Percentiles rank a stretch among this genome's conserved stretches.
phyloP scores from a whole-genome alignment of 2,329 filamentous ascomycete species.

The Colletotrichum liaoningense region DNA sequence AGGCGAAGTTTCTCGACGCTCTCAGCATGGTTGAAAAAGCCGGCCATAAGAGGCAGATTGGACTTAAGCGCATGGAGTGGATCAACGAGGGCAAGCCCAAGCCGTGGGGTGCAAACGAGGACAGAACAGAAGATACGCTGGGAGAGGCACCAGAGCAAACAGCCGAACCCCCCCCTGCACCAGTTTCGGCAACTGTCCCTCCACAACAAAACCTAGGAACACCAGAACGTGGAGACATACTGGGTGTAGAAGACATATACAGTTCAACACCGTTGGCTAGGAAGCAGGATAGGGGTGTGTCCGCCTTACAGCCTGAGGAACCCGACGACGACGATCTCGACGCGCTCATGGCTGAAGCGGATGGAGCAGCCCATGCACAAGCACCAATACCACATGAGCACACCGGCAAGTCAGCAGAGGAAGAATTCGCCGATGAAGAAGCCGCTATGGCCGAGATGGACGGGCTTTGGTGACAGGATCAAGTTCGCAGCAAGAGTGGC shows the following conservation, averaged over 20 bases:
- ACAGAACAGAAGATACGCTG: conserved; percentile 37
- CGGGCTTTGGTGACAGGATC: conserved; percentile 56
- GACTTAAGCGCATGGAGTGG: conserved; percentile 82
- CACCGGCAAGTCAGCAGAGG: conserved; percentile 34
- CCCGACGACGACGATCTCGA: conserved; percentile 56
- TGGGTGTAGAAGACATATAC: conserved; percentile 66
- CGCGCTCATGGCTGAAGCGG: conserved; percentile 52
- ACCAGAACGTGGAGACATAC: conserved; percentile 47
- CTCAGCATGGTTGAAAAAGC: conserved; percentile 92
- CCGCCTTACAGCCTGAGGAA: conserved; percentile 37
- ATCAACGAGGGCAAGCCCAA: conserved; percentile 80
- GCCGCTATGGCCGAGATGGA: conserved; percentile 76
- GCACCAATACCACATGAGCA: conserved; percentile 29
- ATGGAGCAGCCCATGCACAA: conserved; percentile 40
- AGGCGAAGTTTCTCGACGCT: conserved; percentile 92
- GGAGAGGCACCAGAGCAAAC: conserved; percentile 41
- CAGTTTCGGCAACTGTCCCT: conserved; percentile 47
- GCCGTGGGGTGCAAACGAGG: conserved; percentile 45
- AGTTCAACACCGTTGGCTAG: conserved; percentile 58
- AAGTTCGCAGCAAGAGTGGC: background rate
- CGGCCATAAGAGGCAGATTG: conserved; percentile 85
- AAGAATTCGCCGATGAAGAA: conserved; percentile 71
- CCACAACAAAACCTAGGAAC: conserved; percentile 47
- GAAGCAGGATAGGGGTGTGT: background rate
- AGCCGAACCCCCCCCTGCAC: conserved; percentile 41